Evolutionary conservation across 805 yeast genomes (phyloP).

Genomic region (Nakazawaea anatomiae): DNA sequence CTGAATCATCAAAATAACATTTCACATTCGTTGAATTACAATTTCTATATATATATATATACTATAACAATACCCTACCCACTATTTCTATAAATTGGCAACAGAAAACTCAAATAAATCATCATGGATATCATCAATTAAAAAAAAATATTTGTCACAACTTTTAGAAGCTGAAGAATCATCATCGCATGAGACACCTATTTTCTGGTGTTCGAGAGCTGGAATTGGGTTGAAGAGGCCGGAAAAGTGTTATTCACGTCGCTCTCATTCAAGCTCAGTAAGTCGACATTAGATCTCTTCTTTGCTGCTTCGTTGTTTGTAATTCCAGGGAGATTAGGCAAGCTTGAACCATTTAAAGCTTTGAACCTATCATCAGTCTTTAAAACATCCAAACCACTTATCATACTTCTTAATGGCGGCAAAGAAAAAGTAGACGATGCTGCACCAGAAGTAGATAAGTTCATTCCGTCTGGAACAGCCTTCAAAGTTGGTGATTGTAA

Average conservation of each 20-base stretch:
- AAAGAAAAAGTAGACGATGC: constrained; percentile 15
- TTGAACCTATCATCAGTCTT: constrained; percentile 17
- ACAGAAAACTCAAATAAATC: not conserved
- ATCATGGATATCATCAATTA: not conserved
- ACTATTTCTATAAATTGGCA: not conserved
- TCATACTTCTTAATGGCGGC: constrained; percentile 28
- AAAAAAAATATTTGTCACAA: not conserved
- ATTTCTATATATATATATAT: not conserved
- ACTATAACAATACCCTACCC: not conserved
- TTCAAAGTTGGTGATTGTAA: constrained; percentile 30
- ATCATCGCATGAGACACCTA: not conserved
- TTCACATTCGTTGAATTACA: no score
- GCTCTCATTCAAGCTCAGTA: constrained; percentile 7
- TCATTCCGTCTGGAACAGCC: constrained; percentile 13
- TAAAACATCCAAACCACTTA: constrained; percentile 20
- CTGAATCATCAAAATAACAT: no score
- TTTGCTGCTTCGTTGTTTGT: constrained; percentile 19
- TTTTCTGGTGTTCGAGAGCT: not conserved
- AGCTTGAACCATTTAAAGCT: constrained; percentile 19
- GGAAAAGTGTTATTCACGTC: constrained; percentile 5
- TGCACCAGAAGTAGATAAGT: not conserved
- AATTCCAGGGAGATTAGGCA: constrained; percentile 20
- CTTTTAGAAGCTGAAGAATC: no score
- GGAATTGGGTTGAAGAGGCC: not conserved
- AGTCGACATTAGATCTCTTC: constrained; percentile 11